Percentiles rank a stretch among this genome's conserved stretches.
These are phyloP conservation scores for Malus sylvestris DNA, from an alignment of 306 rosid genomes.

Conservation along the genomic window DNA sequence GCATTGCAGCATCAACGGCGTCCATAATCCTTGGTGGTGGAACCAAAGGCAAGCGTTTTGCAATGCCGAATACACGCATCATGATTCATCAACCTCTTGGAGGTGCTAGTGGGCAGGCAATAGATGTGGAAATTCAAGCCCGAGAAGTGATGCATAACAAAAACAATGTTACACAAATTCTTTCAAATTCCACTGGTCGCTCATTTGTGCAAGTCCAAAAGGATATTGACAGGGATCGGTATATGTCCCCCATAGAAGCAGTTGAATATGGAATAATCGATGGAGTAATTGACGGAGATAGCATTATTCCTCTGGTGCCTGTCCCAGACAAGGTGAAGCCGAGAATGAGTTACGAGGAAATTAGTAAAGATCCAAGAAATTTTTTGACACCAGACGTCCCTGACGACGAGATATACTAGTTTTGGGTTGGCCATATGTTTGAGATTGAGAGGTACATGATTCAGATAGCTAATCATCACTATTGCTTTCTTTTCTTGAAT, in stretches of 20 bases:
- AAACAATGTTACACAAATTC: constrained; percentile 56
- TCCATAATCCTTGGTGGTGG: constrained; percentile 89
- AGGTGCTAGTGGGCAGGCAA: constrained; percentile 96
- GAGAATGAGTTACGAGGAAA: constrained; percentile 40
- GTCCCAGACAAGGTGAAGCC: constrained; percentile 70
- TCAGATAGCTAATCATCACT: background rate
- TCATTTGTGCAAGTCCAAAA: constrained; percentile 71
- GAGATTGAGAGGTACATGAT: background rate
- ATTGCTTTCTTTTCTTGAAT: too few relatives aligned
- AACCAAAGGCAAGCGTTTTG: constrained; percentile 93
- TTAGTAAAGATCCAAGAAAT: constrained; percentile 53
- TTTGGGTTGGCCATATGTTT: constrained; percentile 7
- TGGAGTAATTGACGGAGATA: constrained; percentile 75
- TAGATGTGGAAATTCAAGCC: constrained; percentile 95
- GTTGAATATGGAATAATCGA: constrained; percentile 90
- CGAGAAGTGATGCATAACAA: constrained; percentile 76
- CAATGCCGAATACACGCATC: constrained; percentile 91
- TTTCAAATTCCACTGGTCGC: constrained; percentile 73
- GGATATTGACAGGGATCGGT: constrained; percentile 83
- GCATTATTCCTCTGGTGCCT: constrained; percentile 70
- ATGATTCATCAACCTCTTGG: constrained; percentile 96
- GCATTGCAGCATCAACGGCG: constrained; percentile 89
- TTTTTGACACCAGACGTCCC: constrained; percentile 75
- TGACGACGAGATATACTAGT: constrained; percentile 78
- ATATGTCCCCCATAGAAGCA: constrained; percentile 91